These are phyloP conservation scores for Neonectria sp. DNA, from an alignment of 2,329 filamentous ascomycete genomes.

Conservation along the genomic window DNA sequence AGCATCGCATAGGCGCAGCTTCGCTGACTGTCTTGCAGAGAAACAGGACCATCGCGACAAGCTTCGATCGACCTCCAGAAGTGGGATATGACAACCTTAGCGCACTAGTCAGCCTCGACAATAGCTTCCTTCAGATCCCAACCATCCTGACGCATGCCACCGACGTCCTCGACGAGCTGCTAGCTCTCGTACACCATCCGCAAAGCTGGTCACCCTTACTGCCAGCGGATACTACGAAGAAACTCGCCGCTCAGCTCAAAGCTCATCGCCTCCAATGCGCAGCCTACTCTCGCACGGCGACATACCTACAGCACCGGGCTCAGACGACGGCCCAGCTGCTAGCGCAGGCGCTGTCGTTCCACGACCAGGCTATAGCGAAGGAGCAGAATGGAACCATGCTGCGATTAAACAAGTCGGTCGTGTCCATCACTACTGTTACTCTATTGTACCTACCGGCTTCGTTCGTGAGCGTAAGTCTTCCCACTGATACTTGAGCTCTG, in stretches of 20 bases:
- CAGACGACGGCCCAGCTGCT: conserved; percentile 8
- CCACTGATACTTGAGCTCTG: neutral
- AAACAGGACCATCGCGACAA: neutral
- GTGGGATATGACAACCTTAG: conserved; percentile 9
- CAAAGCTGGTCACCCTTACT: neutral
- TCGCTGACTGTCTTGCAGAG: neutral
- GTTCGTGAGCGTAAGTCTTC: conserved; percentile 18
- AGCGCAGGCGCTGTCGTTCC: conserved; percentile 4
- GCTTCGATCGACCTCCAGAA: neutral
- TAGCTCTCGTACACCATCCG: neutral
- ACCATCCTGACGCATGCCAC: conserved; percentile 5
- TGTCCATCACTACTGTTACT: conserved; percentile 10
- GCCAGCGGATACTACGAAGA: neutral
- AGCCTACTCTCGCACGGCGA: conserved; percentile 7
- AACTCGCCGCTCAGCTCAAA: conserved; percentile 2
- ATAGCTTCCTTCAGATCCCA: conserved; percentile 13
- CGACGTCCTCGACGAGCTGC: conserved; percentile 6
- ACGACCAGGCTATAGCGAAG: conserved; percentile 12
- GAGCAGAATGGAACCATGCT: conserved; percentile 5
- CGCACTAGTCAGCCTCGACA: conserved; percentile 3
- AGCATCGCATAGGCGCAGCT: no score
- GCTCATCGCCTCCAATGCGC: conserved; percentile 4
- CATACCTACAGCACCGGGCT: conserved; percentile 3
- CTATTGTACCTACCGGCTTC: conserved; percentile 11
- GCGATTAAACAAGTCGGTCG: conserved; percentile 15